These are phyloP conservation scores for Ophiostoma populinum DNA, from an alignment of 2,329 filamentous ascomycete species.

Conservation along the genomic window DNA sequence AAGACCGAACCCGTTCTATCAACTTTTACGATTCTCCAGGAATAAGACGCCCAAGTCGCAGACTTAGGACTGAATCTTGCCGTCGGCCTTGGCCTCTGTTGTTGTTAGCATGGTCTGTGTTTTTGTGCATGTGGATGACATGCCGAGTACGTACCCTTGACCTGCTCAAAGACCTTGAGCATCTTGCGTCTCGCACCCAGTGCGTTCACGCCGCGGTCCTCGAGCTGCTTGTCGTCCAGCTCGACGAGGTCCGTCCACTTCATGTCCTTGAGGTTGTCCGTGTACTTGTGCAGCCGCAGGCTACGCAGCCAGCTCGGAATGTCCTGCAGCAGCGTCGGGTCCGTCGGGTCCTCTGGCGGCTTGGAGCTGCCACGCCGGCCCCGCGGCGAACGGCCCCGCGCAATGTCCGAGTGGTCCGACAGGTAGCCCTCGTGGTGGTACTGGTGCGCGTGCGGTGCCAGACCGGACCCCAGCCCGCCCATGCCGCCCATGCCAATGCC, in stretches of 20 bases:
- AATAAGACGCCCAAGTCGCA: too few species aligned
- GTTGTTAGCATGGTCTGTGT: background rate
- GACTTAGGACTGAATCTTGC: too few species aligned
- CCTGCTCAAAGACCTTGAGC: constrained; percentile 97
- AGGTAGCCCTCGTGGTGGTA: constrained; percentile 59
- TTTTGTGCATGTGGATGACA: too few species aligned
- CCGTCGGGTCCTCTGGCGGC: constrained; percentile 93
- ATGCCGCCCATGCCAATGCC: background rate
- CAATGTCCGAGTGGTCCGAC: constrained; percentile 85
- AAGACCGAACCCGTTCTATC: too few species aligned
- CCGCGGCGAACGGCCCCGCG: constrained; percentile 76
- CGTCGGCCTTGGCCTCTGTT: constrained; percentile 54
- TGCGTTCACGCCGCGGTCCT: constrained; percentile 86
- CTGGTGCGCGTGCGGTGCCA: background rate
- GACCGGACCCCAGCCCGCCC: background rate
- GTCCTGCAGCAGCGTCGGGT: constrained; percentile 76
- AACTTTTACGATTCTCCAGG: too few species aligned
- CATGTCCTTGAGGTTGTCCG: constrained; percentile 92
- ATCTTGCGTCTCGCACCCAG: constrained; percentile 91
- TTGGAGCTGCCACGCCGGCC: constrained; percentile 89
- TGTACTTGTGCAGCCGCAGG: constrained; percentile 93
- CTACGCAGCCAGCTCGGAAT: constrained; percentile 94
- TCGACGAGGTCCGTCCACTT: constrained; percentile 89
- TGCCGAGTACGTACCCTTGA: constrained; percentile 41
- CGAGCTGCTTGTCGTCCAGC: constrained; percentile 81